A percentile compares a stretch with the other conserved stretches of the same genome.
Evolutionary conservation across 2,329 filamentous ascomycete genomes (phyloP).

Genomic region (Diaporthe humulicola): DNA sequence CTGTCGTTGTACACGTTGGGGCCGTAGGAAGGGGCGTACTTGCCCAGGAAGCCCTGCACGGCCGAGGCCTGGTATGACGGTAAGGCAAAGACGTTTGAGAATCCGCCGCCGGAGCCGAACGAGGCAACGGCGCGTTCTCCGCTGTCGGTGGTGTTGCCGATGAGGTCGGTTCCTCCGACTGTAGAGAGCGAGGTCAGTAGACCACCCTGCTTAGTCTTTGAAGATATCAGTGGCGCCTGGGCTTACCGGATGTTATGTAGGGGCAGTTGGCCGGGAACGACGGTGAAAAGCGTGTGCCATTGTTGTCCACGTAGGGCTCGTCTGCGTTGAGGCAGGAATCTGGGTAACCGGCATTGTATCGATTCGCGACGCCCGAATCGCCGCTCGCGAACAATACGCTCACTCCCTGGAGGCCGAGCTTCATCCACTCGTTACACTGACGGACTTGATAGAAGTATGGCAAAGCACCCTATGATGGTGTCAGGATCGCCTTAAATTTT

Average conservation of each 20-base stretch:
- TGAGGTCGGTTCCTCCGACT: slow-evolving; percentile 34
- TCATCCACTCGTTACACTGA: slow-evolving; percentile 65
- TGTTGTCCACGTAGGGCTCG: slow-evolving; percentile 28
- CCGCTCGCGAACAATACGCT: slow-evolving; percentile 63
- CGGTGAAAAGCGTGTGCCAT: slow-evolving; percentile 37
- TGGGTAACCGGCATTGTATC: slow-evolving; percentile 36
- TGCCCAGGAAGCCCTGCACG: slow-evolving; percentile 55
- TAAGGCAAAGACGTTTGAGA: slow-evolving; percentile 59
- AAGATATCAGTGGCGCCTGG: slow-evolving; percentile 33
- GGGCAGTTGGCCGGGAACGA: slow-evolving; percentile 36
- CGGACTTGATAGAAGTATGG: slow-evolving; percentile 66
- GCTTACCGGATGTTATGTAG: slow-evolving; percentile 43
- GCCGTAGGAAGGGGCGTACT: slow-evolving; percentile 39
- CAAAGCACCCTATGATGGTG: slow-evolving; percentile 52
- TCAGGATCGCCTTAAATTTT: background rate
- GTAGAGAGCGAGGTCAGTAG: slow-evolving; percentile 10
- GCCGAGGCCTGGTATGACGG: slow-evolving; percentile 58
- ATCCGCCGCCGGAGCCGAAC: slow-evolving; percentile 57
- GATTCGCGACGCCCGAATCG: slow-evolving; percentile 56
- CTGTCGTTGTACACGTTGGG: slow-evolving; percentile 42
- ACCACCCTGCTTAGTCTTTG: background rate
- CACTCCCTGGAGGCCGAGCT: slow-evolving; percentile 64
- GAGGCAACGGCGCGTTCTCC: slow-evolving; percentile 42
- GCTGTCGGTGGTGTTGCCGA: slow-evolving; percentile 32
- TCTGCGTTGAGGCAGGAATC: slow-evolving; percentile 33